Evolutionary conservation across 768 basidiomycete species (phyloP).

Genomic region (Tricholoma flavovirens): DNA sequence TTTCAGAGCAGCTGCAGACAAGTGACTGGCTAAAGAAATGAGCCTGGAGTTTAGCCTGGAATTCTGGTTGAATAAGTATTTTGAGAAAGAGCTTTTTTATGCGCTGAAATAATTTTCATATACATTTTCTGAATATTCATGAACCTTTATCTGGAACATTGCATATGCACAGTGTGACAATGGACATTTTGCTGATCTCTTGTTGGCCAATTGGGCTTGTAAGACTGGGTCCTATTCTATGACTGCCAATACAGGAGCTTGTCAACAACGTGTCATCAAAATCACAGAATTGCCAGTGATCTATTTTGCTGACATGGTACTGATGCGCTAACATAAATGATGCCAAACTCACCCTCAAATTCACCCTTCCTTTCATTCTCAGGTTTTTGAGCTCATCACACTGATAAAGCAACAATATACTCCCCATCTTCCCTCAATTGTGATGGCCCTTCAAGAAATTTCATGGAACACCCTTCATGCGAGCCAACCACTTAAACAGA

Average conservation of each 20-base stretch:
- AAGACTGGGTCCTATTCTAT: background rate
- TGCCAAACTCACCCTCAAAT: background rate
- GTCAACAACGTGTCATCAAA: background rate
- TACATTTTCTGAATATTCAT: conserved; percentile 1
- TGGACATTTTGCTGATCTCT: background rate
- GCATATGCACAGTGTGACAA: background rate
- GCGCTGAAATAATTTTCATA: background rate
- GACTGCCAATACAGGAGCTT: background rate
- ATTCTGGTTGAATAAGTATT: conserved; percentile 3
- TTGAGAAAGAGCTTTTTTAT: background rate
- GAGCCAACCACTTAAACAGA: background rate
- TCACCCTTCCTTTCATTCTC: background rate
- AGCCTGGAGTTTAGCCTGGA: background rate
- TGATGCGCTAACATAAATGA: background rate
- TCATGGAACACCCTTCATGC: background rate
- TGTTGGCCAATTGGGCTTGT: background rate
- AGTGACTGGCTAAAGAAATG: background rate
- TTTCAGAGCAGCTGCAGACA: background rate
- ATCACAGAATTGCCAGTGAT: background rate
- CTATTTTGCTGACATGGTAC: background rate
- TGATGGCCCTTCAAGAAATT: background rate
- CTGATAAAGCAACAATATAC: background rate
- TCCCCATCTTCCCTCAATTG: background rate
- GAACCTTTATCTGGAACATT: background rate
- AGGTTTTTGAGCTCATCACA: background rate